These are phyloP conservation scores for Sisymbrium altissimum DNA, from an alignment of 345 rosid species.

Conservation along the genomic window DNA sequence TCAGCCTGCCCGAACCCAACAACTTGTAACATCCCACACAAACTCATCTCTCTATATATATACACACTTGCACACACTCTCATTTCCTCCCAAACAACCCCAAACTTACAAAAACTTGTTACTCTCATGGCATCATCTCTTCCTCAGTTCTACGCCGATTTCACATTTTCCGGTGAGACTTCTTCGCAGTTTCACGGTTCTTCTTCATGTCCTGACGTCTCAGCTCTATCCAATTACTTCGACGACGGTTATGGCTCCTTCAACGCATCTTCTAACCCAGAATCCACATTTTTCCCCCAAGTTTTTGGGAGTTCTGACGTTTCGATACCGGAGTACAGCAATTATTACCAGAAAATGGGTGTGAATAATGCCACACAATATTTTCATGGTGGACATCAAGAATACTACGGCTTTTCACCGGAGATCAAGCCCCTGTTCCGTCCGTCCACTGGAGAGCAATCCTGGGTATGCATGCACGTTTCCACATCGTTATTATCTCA, in stretches of 20 bases:
- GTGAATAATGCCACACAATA: conserved; percentile 33
- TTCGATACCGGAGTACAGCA: conserved; percentile 36
- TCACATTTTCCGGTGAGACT: conserved; percentile 39
- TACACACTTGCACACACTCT: conserved; percentile 23
- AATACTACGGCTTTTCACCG: conserved; percentile 41
- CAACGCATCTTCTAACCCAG: conserved; percentile 16
- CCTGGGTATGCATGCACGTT: conserved; percentile 34
- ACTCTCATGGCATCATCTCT: conserved; percentile 46
- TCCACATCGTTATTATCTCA: not conserved
- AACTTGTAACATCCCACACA: conserved; percentile 30
- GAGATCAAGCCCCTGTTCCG: conserved; percentile 43
- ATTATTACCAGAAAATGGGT: conserved; percentile 18
- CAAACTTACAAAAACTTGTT: conserved; percentile 7
- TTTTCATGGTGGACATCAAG: conserved; percentile 43
- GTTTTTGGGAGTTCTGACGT: conserved; percentile 37
- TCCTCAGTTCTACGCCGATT: conserved; percentile 46
- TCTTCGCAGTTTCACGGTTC: conserved; percentile 31
- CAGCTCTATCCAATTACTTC: conserved; percentile 21
- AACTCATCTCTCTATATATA: conserved; percentile 15
- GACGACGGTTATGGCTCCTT: conserved; percentile 18
- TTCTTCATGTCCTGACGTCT: conserved; percentile 27
- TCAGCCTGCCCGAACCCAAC: conserved; percentile 30
- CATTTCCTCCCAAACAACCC: conserved; percentile 25
- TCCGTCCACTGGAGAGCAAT: conserved; percentile 36
- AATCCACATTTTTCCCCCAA: conserved; percentile 24